Evolutionary conservation across 2,329 filamentous ascomycete genomes (phyloP).

Genomic region (Sordariomycetes sp.): DNA sequence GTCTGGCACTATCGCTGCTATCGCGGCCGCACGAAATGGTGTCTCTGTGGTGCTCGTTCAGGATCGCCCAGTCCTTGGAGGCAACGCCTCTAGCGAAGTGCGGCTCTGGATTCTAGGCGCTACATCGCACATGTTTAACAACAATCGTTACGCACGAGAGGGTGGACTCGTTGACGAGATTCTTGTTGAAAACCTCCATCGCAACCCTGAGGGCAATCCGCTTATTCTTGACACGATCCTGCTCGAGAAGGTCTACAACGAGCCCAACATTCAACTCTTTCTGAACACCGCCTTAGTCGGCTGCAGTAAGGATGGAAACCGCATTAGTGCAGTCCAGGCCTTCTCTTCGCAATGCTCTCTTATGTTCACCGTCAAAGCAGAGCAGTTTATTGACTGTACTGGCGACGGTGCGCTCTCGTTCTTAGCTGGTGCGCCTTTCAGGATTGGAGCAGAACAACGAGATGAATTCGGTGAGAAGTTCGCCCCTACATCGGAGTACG

Average conservation of each 20-base stretch:
- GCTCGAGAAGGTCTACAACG: conserved; percentile 13
- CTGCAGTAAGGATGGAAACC: conserved; percentile 11
- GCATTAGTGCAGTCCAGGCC: conserved; percentile 11
- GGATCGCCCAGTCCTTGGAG: conserved; percentile 13
- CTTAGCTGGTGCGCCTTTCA: conserved; percentile 13
- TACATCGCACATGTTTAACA: conserved; percentile 17
- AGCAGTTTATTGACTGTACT: conserved; percentile 13
- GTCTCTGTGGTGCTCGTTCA: conserved; percentile 11
- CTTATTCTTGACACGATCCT: conserved; percentile 13
- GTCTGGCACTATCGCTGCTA: conserved; percentile 12
- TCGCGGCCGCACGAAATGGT: conserved; percentile 12
- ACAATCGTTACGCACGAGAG: conserved; percentile 14
- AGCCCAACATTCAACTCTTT: conserved; percentile 12
- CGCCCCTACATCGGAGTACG: conserved; percentile 13
- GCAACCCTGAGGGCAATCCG: conserved; percentile 15
- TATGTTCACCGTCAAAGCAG: conserved; percentile 17
- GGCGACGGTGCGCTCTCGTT: conserved; percentile 13
- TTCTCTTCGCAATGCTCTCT: conserved; percentile 13
- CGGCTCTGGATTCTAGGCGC: conserved; percentile 14
- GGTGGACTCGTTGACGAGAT: conserved; percentile 15
- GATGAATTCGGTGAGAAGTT: conserved; percentile 14
- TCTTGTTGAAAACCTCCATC: conserved; percentile 12
- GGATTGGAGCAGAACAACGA: conserved; percentile 12
- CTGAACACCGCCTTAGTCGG: conserved; percentile 13
- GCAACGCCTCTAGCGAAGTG: conserved; percentile 14